phyloP scores from a whole-genome alignment of 148 eudicot genomes.

The Rhododendron mucronatum region DNA sequence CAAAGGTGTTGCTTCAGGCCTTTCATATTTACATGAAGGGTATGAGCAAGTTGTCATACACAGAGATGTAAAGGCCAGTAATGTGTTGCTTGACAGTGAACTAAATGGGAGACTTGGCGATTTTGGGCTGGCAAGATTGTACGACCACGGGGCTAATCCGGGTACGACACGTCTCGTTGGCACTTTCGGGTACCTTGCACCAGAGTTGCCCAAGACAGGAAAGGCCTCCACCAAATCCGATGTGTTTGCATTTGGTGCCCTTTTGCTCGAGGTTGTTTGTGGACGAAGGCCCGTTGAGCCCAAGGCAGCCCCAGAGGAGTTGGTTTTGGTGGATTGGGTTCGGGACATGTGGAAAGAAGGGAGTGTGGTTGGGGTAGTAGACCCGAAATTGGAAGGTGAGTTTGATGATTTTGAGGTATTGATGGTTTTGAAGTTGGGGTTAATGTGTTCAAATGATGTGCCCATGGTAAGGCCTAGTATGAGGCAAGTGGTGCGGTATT shows the following conservation, averaged over 20 bases:
- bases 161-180: conserved; percentile 51
- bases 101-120: conserved; percentile 56
- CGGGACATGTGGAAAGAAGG: conserved; percentile 23
- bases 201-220: conserved; percentile 43
- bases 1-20: conserved; percentile 46
- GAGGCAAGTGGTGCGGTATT: conserved; percentile 27
- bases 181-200: conserved; percentile 61
- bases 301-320: conserved; percentile 23
- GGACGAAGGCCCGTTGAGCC: conserved; percentile 44
- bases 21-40: conserved; percentile 49
- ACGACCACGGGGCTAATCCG: conserved; percentile 48
- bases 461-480: conserved; percentile 25
- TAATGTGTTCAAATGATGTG: conserved; percentile 28
- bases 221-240: conserved; percentile 49
- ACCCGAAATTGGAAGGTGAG: conserved; percentile 27
- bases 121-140: conserved; percentile 56
- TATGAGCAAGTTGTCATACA: conserved; percentile 61
- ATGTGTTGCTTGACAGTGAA: conserved; percentile 53
- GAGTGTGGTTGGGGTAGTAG: conserved; percentile 17
- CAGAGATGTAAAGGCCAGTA: conserved; percentile 59
- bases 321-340: conserved; percentile 31
- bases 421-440: conserved; percentile 37
- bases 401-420: conserved; percentile 20
- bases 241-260: conserved; percentile 42
- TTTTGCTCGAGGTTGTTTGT: conserved; percentile 40